Evolutionary conservation across 441 rosid genomes (phyloP).

Genomic region (Populus hybrid): DNA sequence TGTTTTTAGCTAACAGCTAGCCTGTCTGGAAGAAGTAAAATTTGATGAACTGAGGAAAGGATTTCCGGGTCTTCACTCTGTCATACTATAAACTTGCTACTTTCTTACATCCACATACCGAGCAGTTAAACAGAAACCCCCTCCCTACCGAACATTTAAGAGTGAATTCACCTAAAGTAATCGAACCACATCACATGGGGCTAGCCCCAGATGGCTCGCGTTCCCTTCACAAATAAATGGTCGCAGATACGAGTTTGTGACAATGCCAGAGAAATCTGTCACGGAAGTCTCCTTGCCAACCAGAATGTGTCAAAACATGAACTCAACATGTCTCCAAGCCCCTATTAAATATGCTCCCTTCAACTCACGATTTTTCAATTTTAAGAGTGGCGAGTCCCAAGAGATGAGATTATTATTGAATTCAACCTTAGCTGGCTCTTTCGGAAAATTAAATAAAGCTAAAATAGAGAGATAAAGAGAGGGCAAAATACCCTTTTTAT

Average conservation of each 20-base stretch:
- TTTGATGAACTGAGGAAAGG: neutral
- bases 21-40: neutral
- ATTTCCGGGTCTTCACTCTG: neutral
- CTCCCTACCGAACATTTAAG: constrained; percentile 23
- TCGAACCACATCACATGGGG: constrained; percentile 15
- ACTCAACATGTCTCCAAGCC: constrained; percentile 28
- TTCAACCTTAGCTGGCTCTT: constrained; percentile 24
- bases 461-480: neutral
- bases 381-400: constrained; percentile 2
- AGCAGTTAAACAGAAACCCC: constrained; percentile 12
- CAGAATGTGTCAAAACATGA: constrained; percentile 19
- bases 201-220: neutral
- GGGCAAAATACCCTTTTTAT: neutral
- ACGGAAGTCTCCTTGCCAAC: constrained; percentile 1
- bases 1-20: neutral
- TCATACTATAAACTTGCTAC: neutral
- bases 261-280: neutral
- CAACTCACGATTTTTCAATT: neutral
- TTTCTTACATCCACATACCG: neutral
- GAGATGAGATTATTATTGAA: constrained; percentile 6
- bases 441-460: neutral
- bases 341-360: constrained; percentile 22
- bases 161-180: neutral
- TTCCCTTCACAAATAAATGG: neutral
- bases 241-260: neutral